Conservation (phyloP, 2,329 filamentous ascomycete genomes). For the Cladosporium sp. region DNA sequence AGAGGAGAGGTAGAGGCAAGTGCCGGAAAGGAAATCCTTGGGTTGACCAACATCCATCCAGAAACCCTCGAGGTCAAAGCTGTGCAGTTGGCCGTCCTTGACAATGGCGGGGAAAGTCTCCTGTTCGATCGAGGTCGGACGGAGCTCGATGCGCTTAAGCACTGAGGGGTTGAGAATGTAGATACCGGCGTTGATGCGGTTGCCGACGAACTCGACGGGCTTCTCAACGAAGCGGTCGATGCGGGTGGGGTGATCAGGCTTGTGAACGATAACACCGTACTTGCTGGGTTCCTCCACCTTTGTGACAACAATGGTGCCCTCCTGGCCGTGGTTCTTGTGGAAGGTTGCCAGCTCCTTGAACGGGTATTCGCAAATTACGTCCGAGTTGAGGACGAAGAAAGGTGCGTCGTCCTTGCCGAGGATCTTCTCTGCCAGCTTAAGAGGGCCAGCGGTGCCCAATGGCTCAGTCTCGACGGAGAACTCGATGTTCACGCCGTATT, state of each 20-base stretch:
- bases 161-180: constrained; percentile 96
- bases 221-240: constrained; percentile 99
- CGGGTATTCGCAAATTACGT: constrained; percentile 96
- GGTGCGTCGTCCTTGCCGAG: constrained; percentile 89
- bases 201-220: constrained; percentile 96
- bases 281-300: constrained; percentile 99
- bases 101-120: constrained; percentile 96
- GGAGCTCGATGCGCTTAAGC: constrained; percentile 85
- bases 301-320: constrained; percentile 96
- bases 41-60: constrained; percentile 99
- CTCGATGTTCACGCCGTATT: constrained; percentile 91
- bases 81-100: constrained; percentile 85
- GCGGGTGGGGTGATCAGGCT: constrained; percentile 80
- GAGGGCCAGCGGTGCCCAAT: constrained; percentile 86
- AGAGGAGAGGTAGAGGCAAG: constrained; percentile 91
- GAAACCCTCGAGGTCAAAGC: constrained; percentile 93
- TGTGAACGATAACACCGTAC: constrained; percentile 97
- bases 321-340: constrained; percentile 87
- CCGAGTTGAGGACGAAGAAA: constrained; percentile 98
- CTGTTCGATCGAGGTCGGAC: constrained; percentile 96
- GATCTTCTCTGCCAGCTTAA: constrained; percentile 91
- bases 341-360: constrained; percentile 86
- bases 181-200: constrained; percentile 97
- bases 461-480: constrained; percentile 97
- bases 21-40: constrained; percentile 95